Evolutionary conservation across 2,329 filamentous ascomycete genomes (phyloP).

Genomic region (Fusarium musae): DNA sequence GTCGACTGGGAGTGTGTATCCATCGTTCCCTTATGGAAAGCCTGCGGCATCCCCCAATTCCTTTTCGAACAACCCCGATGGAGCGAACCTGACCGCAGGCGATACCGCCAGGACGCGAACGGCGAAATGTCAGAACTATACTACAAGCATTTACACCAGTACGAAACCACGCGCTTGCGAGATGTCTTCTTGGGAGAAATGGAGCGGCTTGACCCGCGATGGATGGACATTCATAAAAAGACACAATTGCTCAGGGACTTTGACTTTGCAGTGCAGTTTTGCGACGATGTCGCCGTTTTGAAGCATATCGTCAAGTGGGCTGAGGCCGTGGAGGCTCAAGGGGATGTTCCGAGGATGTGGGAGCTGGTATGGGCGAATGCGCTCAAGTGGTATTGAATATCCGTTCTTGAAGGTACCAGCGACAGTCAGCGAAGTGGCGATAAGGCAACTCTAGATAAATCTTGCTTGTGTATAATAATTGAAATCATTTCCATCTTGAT

Average conservation of each 20-base stretch:
- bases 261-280: constrained; percentile 21
- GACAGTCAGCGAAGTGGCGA: fast-evolving
- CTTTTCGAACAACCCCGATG: constrained; percentile 40
- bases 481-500: neutral
- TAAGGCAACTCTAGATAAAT: fast-evolving
- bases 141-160: constrained; percentile 52
- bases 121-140: constrained; percentile 42
- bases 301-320: constrained; percentile 10
- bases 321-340: neutral
- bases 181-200: constrained; percentile 47
- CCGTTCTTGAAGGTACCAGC: neutral
- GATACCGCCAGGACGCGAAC: constrained; percentile 25
- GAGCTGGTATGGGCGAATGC: neutral
- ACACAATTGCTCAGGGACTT: constrained; percentile 12
- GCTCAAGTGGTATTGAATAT: neutral
- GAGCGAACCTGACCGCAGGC: constrained; percentile 21
- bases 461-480: neutral
- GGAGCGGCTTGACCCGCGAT: constrained; percentile 46
- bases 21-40: constrained; percentile 53
- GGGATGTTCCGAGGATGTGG: neutral
- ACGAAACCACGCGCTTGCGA: constrained; percentile 52
- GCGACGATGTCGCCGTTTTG: neutral
- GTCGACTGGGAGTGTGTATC: constrained; percentile 58
- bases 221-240: constrained; percentile 36
- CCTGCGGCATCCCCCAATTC: constrained; percentile 49